phyloP scores from a whole-genome alignment of 2,329 filamentous ascomycete species.

The Colletotrichum navitas region DNA sequence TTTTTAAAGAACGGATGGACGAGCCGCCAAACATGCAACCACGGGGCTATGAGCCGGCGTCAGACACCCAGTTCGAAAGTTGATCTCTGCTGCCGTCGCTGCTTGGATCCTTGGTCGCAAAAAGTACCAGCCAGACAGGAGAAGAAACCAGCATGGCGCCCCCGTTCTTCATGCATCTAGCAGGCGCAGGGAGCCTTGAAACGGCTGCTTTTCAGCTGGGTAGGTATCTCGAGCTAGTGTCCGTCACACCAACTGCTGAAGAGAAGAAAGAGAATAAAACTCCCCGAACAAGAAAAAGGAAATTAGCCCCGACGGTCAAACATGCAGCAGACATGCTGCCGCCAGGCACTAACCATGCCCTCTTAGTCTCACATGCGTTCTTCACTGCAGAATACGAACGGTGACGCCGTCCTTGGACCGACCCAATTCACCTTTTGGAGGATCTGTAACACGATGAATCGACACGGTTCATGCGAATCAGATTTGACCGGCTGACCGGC shows the following conservation, averaged over 20 bases:
- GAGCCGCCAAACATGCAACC: slow-evolving; percentile 19
- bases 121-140: slow-evolving; percentile 17
- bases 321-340: slow-evolving; percentile 9
- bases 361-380: background rate
- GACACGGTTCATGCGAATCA: slow-evolving; percentile 8
- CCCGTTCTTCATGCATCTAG: slow-evolving; percentile 29
- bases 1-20: slow-evolving; percentile 35
- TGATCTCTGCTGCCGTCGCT: background rate
- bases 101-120: slow-evolving; percentile 14
- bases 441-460: background rate
- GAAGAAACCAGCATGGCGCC: slow-evolving; percentile 33
- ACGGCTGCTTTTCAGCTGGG: slow-evolving; percentile 21
- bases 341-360: slow-evolving; percentile 1
- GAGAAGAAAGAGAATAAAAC: background rate
- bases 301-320: slow-evolving; percentile 4
- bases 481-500: slow-evolving; percentile 11
- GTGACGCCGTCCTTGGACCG: background rate
- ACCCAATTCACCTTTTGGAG: slow-evolving; percentile 5
- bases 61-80: slow-evolving; percentile 1
- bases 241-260: slow-evolving; percentile 3
- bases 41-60: background rate
- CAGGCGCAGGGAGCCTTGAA: slow-evolving; percentile 40
- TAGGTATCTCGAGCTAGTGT: slow-evolving; percentile 6
- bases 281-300: background rate
- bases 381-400: background rate